Base-by-base conservation (phyloP, 164 flowering plant species). In the Sextonia rubra region DNA sequence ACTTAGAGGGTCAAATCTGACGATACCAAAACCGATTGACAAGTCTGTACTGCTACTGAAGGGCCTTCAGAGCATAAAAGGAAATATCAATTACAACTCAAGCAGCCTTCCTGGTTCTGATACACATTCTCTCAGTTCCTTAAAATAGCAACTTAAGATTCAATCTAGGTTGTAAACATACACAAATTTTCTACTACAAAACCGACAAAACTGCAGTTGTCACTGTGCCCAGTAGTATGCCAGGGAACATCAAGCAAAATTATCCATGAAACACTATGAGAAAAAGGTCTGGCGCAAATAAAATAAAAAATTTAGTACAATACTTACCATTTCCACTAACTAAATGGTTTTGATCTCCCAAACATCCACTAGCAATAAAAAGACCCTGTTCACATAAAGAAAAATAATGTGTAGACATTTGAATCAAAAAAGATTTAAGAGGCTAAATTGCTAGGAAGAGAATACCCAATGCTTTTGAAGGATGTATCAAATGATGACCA, bases 301-400 rank as follows among this genome's bases (percentile, higher is more conserved):
- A 20, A 68, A 18, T 27, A 30, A 60, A 49, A 3, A 12, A 17
- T 27, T 70, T 22, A 26, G 3, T 61, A 68, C 56, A 47, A 3
- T 22, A 71, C 78, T 72, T 66, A 90, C 97, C 98, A 81, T 82
- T 91, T 78, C 87, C 89, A 69, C 83, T 80, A 5, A 71, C 27
- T 18, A 79, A 75, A 74, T 82, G 85, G 60, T 73, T 80, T 68
- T 84, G 87, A 70, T 87, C 89, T 71, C 82, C 88, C 2, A 83
- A 70, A 69, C 71, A 49, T 60, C 92, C 92, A 76, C 78, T 74
- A 25, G 83, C 76, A 70, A 89, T 77, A 75, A 83, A 81, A 64
- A 85, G 72, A 24, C 90, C 96, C 98, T 94, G 86, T 82, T 82
- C 73, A 52, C 12, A 48, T 5, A 55, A 14, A 25, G 49, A 60